These are phyloP conservation scores for Paraconiothyrium sp. DNA, from an alignment of 2,329 filamentous ascomycete genomes.

Conservation along the genomic window DNA sequence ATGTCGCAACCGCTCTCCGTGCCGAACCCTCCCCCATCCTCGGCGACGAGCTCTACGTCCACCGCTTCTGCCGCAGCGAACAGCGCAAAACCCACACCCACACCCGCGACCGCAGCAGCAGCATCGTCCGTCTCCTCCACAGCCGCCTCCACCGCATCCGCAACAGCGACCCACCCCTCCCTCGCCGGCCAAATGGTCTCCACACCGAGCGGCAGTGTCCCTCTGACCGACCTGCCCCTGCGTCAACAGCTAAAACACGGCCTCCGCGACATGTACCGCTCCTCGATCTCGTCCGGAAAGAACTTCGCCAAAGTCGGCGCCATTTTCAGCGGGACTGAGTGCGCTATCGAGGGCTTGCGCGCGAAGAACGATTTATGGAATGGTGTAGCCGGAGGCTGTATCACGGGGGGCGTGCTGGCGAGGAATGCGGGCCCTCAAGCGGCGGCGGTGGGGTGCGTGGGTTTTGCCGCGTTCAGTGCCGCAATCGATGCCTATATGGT, in stretches of 20 bases:
- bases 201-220: constrained; percentile 54
- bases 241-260: constrained; percentile 84
- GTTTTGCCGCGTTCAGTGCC: constrained; percentile 91
- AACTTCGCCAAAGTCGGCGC: constrained; percentile 94
- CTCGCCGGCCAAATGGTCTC: constrained; percentile 54
- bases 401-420: constrained; percentile 89
- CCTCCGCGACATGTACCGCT: constrained; percentile 92
- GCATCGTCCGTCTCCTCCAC: constrained; percentile 59
- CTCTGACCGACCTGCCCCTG: constrained; percentile 74
- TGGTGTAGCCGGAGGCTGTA: constrained; percentile 84
- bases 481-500: constrained; percentile 92
- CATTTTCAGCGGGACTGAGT: constrained; percentile 92
- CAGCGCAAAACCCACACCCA: constrained; percentile 24
- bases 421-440: constrained; percentile 90
- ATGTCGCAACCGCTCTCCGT: constrained; percentile 62
- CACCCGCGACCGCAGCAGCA: constrained; percentile 52
- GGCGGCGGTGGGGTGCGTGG: constrained; percentile 84
- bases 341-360: constrained; percentile 88
- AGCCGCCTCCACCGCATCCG: constrained; percentile 58
- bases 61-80: not conserved
- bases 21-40: constrained; percentile 15
- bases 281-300: constrained; percentile 84
- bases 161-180: constrained; percentile 73
- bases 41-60: not conserved
- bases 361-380: constrained; percentile 95